Evolutionary conservation across 2,329 filamentous ascomycete species (phyloP).

Genomic region (Colletotrichum sp.): DNA sequence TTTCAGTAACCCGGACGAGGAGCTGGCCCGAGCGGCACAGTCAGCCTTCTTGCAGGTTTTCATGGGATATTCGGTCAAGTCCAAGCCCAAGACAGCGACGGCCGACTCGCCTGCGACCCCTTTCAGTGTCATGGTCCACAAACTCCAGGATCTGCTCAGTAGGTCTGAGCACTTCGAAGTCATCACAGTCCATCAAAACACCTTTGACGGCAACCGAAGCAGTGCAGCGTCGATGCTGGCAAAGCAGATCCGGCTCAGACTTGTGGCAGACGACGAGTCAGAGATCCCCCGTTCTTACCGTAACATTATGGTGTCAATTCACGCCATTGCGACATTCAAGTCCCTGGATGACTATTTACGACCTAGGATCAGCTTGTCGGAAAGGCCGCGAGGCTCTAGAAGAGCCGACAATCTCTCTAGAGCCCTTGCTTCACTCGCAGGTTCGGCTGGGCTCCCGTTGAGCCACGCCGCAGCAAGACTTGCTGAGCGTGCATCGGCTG

Average conservation of each 20-base stretch:
- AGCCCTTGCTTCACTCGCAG: constrained; percentile 78
- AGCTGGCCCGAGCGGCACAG: constrained; percentile 70
- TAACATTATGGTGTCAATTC: constrained; percentile 98
- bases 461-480: constrained; percentile 52
- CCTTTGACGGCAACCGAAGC: constrained; percentile 86
- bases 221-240: constrained; percentile 95
- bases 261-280: constrained; percentile 88
- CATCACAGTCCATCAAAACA: constrained; percentile 91
- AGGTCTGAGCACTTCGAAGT: constrained; percentile 98
- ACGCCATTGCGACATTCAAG: constrained; percentile 98
- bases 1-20: constrained; percentile 74
- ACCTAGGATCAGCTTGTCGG: constrained; percentile 82
- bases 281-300: constrained; percentile 87
- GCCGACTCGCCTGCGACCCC: constrained; percentile 77
- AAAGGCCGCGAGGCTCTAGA: constrained; percentile 71
- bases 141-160: constrained; percentile 94
- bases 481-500: constrained; percentile 46
- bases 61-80: constrained; percentile 77
- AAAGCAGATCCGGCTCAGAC: constrained; percentile 89
- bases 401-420: constrained; percentile 67
- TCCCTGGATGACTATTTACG: constrained; percentile 94
- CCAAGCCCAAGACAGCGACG: constrained; percentile 67
- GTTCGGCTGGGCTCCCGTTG: constrained; percentile 67
- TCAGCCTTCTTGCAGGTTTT: constrained; percentile 90
- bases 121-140: constrained; percentile 90